Evolutionary conservation across 805 yeast species (phyloP).

Genomic region (Metschnikowia hibisci): DNA sequence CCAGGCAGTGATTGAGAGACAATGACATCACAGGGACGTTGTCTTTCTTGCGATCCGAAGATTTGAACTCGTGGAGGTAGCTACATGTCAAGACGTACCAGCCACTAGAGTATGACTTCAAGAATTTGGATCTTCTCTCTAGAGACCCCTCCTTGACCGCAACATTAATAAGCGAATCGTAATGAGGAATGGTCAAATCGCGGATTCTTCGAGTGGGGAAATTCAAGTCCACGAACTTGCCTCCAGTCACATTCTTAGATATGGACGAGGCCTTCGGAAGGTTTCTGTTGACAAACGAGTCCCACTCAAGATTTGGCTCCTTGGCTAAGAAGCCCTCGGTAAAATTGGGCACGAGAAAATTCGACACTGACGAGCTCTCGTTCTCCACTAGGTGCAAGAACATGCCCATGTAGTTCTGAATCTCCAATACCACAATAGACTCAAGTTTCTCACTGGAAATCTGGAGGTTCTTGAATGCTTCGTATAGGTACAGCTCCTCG

Average conservation of each 20-base stretch:
- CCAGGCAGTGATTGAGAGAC: conserved; percentile 70
- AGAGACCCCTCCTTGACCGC: conserved; percentile 70
- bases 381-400: conserved; percentile 69
- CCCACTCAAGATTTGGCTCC: conserved; percentile 86
- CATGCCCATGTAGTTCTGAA: conserved; percentile 74
- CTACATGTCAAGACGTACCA: conserved; percentile 90
- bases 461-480: conserved; percentile 84
- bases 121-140: conserved; percentile 86
- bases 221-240: conserved; percentile 39
- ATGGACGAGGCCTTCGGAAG: conserved; percentile 31
- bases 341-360: conserved; percentile 59
- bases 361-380: conserved; percentile 69
- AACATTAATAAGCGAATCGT: conserved; percentile 61
- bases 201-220: conserved; percentile 33
- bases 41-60: conserved; percentile 77
- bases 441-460: conserved; percentile 83
- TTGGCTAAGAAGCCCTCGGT: conserved; percentile 57
- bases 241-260: conserved; percentile 26
- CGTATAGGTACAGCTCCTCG: conserved; percentile 84
- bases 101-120: conserved; percentile 86
- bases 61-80: conserved; percentile 85
- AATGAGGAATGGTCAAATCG: conserved; percentile 64
- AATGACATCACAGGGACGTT: conserved; percentile 80
- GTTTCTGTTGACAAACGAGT: conserved; percentile 70
- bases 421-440: conserved; percentile 78